These are phyloP conservation scores for Arxiozyma telluris DNA, from an alignment of 1,139 yeast genomes.

Conservation along the genomic window DNA sequence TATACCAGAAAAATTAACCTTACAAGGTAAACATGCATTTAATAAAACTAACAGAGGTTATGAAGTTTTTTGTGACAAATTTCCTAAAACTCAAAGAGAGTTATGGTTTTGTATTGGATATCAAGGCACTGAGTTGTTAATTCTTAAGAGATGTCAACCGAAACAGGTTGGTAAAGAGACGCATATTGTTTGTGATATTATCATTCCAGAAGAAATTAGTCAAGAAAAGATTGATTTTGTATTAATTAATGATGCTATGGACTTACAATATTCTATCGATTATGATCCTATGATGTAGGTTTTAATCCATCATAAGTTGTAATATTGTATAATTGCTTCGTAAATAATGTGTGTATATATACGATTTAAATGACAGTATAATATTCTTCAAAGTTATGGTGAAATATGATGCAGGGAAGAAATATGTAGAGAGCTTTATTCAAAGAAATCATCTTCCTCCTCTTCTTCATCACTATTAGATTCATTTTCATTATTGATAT, in stretches of 20 bases:
- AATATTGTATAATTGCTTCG: neutral
- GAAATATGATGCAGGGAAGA: neutral
- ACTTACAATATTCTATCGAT: slow-evolving; percentile 35
- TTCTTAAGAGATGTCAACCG: slow-evolving; percentile 64
- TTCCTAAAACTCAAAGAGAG: slow-evolving; percentile 87
- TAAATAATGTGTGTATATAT: neutral
- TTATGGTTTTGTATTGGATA: slow-evolving; percentile 79
- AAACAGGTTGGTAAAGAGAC: slow-evolving; percentile 35
- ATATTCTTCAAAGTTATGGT: no score
- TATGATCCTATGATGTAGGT: slow-evolving; percentile 4
- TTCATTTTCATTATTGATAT: slow-evolving; percentile 1
- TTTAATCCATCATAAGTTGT: neutral
- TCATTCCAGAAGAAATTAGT: slow-evolving; percentile 41
- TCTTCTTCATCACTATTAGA: slow-evolving; percentile 17
- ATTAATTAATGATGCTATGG: slow-evolving; percentile 61
- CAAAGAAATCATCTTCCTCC: slow-evolving; percentile 44
- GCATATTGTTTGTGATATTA: slow-evolving; percentile 40
- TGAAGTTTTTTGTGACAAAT: slow-evolving; percentile 66
- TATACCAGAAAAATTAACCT: slow-evolving; percentile 32
- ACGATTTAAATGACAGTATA: no score
- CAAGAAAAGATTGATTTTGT: slow-evolving; percentile 41
- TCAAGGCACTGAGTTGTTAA: slow-evolving; percentile 43
- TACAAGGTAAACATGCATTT: slow-evolving; percentile 48
- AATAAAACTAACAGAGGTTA: slow-evolving; percentile 49
- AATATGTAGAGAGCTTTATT: slow-evolving; percentile 18